These are phyloP conservation scores for Claviceps pazoutovae DNA, from an alignment of 2,329 filamentous ascomycete species.

Conservation along the genomic window DNA sequence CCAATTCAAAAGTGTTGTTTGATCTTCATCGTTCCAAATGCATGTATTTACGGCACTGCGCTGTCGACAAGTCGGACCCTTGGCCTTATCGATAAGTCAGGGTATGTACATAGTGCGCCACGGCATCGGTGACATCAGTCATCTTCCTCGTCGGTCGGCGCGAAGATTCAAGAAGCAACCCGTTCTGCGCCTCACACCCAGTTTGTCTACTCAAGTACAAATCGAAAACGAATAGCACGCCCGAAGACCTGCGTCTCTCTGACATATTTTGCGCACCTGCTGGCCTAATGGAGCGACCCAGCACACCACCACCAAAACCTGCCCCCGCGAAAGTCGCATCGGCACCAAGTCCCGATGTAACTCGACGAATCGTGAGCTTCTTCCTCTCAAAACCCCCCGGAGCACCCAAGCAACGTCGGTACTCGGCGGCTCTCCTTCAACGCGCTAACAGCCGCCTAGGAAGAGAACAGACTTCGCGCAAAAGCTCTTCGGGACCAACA, in stretches of 20 bases:
- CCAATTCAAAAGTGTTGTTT: too few relatives aligned
- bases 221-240: too few relatives aligned
- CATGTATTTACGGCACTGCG: background rate
- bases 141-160: too few relatives aligned
- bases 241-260: background rate
- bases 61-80: background rate
- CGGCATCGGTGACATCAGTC: background rate
- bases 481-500: conserved; percentile 71
- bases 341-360: conserved; percentile 40
- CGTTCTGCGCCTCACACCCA: too few relatives aligned
- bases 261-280: background rate
- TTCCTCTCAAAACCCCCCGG: background rate
- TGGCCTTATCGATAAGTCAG: background rate
- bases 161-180: too few relatives aligned
- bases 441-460: conserved; percentile 34
- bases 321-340: conserved; percentile 20
- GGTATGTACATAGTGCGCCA: background rate
- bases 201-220: too few relatives aligned
- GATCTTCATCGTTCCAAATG: too few relatives aligned
- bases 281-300: conserved; percentile 29
- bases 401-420: background rate
- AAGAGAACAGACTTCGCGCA: conserved; percentile 75
- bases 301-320: conserved; percentile 24
- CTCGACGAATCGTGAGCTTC: conserved; percentile 34
- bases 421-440: background rate